Base-by-base conservation (phyloP, 2,329 filamentous ascomycete species). In the Sporothrix brunneoviolacea region DNA sequence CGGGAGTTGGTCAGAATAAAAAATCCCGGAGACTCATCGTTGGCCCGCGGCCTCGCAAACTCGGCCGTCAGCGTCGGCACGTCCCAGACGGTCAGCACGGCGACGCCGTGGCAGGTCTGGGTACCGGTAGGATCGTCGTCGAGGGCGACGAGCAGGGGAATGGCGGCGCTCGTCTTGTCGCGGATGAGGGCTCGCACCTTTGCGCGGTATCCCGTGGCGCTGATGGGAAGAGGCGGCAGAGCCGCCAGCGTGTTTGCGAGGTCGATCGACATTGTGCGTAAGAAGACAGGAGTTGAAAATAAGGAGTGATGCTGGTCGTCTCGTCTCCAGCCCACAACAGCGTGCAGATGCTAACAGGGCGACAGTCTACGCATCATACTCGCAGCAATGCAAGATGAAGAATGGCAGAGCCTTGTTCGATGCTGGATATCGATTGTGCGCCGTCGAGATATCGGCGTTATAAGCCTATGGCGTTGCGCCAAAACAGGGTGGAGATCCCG, bases 1-100 rank as follows among this genome's bases (percentile, higher is more conserved):
- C 78, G 73, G 3, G 76, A 79, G 59, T 81, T 81, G 28, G 77
- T 81, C 6, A 80, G 66, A 55, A 81, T 79, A 64, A 82, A 81
- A 68, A 82, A 81, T n/a, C 77, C 78, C 24, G 24, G 24, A 5
- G 24, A 28, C 6, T 5, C 24, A 10, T 10, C 24, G 24, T 10
- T 28, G 63, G 60, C 1, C 53, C 54, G 2, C 61, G 6, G 10
- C 10, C 65, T 27, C 61, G 61, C 4, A 54, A 80, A 73, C 57
- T 78, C 74, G 7, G 59, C 54, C 3, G 61, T 62, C 2, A 80
- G 65, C 0, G 68, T 71, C 1, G 63, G 55, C 6, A 69, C 55
- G 51, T 75, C 71, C 76, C 76, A 81, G 6, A 74, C 71, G 1
- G 75, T 77, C 16, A 82, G 66, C 2, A 81, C 75, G 45, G 68